A percentile compares a stretch with the other conserved stretches of the same genome.
phyloP scores from a whole-genome alignment of 2,329 filamentous ascomycete species.

The Sporothrix brasiliensis region DNA sequence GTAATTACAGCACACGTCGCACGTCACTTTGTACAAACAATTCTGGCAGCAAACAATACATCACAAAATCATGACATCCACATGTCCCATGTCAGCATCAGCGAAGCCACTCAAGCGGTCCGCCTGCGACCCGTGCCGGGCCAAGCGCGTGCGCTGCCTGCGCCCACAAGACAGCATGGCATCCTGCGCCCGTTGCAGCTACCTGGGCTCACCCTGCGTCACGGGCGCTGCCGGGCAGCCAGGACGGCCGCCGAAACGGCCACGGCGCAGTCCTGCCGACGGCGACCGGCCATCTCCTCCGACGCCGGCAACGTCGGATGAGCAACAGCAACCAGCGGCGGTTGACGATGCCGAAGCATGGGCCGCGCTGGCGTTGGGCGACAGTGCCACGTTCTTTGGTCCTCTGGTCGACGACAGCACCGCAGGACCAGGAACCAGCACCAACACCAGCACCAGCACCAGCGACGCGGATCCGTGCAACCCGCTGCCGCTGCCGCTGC shows the following conservation, averaged over 20 bases:
- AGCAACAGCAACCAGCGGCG: background rate
- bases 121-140: constrained; percentile 25
- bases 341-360: background rate
- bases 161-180: constrained; percentile 20
- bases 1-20: too few relatives aligned
- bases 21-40: too few relatives aligned
- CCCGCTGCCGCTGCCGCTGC: background rate
- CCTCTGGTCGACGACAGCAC: background rate
- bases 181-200: constrained; percentile 18
- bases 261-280: background rate
- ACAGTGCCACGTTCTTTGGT: background rate
- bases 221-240: constrained; percentile 18
- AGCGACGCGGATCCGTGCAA: background rate
- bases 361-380: background rate
- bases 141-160: constrained; percentile 17
- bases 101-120: background rate
- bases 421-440: too few relatives aligned
- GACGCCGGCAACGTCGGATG: background rate
- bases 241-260: constrained; percentile 16
- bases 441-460: too few relatives aligned
- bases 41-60: too few relatives aligned
- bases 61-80: background rate
- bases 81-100: background rate
- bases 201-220: constrained; percentile 1
- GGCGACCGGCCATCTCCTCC: background rate